Base-by-base conservation (phyloP, 768 basidiomycete species). In the Macrolepiota dolichaula region DNA sequence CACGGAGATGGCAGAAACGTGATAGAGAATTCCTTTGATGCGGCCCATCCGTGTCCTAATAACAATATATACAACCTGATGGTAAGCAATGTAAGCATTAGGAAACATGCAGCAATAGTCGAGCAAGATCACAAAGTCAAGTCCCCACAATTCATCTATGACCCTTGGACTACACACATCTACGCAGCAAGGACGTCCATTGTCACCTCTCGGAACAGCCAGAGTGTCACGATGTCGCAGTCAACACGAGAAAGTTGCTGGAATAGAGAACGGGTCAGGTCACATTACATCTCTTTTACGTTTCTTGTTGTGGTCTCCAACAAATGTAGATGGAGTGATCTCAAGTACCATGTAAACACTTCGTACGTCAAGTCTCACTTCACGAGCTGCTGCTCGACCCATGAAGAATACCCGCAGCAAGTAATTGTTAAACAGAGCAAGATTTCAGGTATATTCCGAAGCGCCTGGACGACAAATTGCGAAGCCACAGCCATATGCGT, bases 61-160 rank as follows among this genome's bases (percentile, higher is more conserved):
- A n/a, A n/a, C n/a, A n/a, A n/a, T n/a, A 32, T 7, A 32, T 3
- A 7, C 29, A 32, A 32, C 7, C 3, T 32, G 29, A 3, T 32
- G 29, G 17, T 25, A n/a, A 19, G 13, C 50, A 38, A 13, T 29
- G 13, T 17, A 53, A 32, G 46, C 27, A 27, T 46, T n/a, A n/a
- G n/a, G n/a, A n/a, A n/a, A n/a, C n/a, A n/a, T n/a, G n/a, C 22
- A 12, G 24, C 12, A 49, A 36, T 55, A 7, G 46, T 27, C 13
- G 29, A 22, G 52, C 59, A 53, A 53, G 54, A 61, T 61, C 59
- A 52, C 52, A 61, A 55, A 61, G 32, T 5, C 17, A n/a, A n/a
- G n/a, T 25, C 25, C n/a, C n/a, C n/a, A 29, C 13, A 32, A 46
- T 32, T 47, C 22, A 10, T n/a, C n/a, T n/a, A 15, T 4, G 19